phyloP scores from a whole-genome alignment of 371 early-diverging fungal genomes.

The Phascolomyces articulosus region DNA sequence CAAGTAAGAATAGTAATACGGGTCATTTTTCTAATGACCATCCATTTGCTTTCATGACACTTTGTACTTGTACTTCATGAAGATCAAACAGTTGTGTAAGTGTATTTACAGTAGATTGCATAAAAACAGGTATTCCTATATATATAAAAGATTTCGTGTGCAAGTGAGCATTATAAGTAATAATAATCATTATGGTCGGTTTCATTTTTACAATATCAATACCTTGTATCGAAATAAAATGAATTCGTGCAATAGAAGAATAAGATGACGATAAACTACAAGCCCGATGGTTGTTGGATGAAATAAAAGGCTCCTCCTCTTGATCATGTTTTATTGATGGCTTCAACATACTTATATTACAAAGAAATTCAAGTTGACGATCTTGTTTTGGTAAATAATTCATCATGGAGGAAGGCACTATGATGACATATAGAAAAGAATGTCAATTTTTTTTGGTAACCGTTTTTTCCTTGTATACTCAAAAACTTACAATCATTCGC shows the following conservation, averaged over 20 bases:
- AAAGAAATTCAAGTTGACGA: constrained; percentile 4
- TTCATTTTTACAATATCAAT: background rate
- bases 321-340: background rate
- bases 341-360: background rate
- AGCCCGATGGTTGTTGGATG: background rate
- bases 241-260: background rate
- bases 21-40: background rate
- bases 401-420: background rate
- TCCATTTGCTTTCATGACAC: constrained; percentile 3
- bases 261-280: background rate
- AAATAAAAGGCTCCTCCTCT: background rate
- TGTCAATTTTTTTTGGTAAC: no score
- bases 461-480: no score
- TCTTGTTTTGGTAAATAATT: constrained; percentile 1
- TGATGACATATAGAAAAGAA: no score
- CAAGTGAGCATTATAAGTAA: no score
- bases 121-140: background rate
- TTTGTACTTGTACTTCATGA: constrained; percentile 1
- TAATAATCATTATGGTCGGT: background rate
- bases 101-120: background rate
- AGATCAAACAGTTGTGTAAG: background rate
- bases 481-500: background rate
- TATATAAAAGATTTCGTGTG: no score
- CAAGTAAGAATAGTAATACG: no score
- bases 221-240: constrained; percentile 9